These are phyloP conservation scores for Chalciporus sp. DNA, from an alignment of 1,284 basidiomycete genomes.

Conservation along the genomic window DNA sequence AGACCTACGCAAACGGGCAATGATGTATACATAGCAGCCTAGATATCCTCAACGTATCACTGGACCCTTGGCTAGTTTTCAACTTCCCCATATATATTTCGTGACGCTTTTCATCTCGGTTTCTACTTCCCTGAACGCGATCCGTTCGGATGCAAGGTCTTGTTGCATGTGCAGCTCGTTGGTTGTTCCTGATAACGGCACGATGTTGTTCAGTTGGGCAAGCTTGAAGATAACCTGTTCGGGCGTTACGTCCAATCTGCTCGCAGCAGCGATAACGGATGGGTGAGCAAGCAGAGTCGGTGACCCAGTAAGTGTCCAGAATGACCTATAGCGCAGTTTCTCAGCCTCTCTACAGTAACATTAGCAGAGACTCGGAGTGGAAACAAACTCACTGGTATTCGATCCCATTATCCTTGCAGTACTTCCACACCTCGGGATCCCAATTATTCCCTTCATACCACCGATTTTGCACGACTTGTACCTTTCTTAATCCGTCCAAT, in stretches of 20 bases:
- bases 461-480: constrained; percentile 78
- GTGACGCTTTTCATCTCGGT: constrained; percentile 43
- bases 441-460: constrained; percentile 82
- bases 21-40: not conserved
- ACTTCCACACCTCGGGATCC: constrained; percentile 63
- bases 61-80: not conserved
- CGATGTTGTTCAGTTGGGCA: constrained; percentile 60
- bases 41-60: not conserved
- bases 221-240: constrained; percentile 70
- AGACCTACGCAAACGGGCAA: constrained; percentile 3
- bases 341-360: not conserved
- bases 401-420: constrained; percentile 58
- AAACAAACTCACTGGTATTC: constrained; percentile 66
- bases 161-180: constrained; percentile 64
- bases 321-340: constrained; percentile 53
- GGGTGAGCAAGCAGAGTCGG: constrained; percentile 59
- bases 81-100: constrained; percentile 35
- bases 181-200: constrained; percentile 68
- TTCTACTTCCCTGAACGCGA: constrained; percentile 43
- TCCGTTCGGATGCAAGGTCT: constrained; percentile 52
- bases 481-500: constrained; percentile 54
- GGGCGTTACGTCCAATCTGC: constrained; percentile 52
- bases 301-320: constrained; percentile 84
- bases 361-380: not conserved
- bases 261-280: constrained; percentile 47